Conservation (phyloP, 352 stramenopile species). For the Phytophthora tentaculata region DNA sequence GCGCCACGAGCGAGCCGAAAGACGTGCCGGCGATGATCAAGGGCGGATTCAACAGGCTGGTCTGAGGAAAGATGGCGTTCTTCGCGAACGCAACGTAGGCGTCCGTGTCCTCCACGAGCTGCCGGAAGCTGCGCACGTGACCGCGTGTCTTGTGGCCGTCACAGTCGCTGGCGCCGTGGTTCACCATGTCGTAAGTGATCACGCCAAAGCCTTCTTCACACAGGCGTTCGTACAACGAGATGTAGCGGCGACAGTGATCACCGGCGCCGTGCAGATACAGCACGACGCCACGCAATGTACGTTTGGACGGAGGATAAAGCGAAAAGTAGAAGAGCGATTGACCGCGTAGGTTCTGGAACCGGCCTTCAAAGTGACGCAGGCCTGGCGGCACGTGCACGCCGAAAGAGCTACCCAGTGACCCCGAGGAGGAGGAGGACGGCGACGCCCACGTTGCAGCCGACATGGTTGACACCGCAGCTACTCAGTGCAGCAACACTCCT, state of each 20-base stretch:
- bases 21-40: slow-evolving; percentile 65
- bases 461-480: slow-evolving; percentile 3
- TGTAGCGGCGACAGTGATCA: slow-evolving; percentile 52
- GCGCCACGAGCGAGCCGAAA: too few species aligned
- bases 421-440: slow-evolving; percentile 15
- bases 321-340: slow-evolving; percentile 46
- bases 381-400: slow-evolving; percentile 33
- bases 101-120: slow-evolving; percentile 59
- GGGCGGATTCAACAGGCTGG: slow-evolving; percentile 22
- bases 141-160: slow-evolving; percentile 37
- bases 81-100: slow-evolving; percentile 45
- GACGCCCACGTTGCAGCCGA: slow-evolving; percentile 17
- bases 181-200: slow-evolving; percentile 50
- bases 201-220: slow-evolving; percentile 46
- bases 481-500: neutral
- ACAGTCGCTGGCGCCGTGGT: slow-evolving; percentile 49
- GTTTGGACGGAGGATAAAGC: slow-evolving; percentile 33
- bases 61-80: slow-evolving; percentile 31
- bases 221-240: slow-evolving; percentile 47
- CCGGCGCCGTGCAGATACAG: slow-evolving; percentile 51
- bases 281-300: slow-evolving; percentile 43
- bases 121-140: slow-evolving; percentile 41
- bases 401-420: slow-evolving; percentile 23
- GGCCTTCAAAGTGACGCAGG: slow-evolving; percentile 38
- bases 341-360: slow-evolving; percentile 40